phyloP scores from a whole-genome alignment of 2,329 filamentous ascomycete genomes.

The Aspergillus persii region DNA sequence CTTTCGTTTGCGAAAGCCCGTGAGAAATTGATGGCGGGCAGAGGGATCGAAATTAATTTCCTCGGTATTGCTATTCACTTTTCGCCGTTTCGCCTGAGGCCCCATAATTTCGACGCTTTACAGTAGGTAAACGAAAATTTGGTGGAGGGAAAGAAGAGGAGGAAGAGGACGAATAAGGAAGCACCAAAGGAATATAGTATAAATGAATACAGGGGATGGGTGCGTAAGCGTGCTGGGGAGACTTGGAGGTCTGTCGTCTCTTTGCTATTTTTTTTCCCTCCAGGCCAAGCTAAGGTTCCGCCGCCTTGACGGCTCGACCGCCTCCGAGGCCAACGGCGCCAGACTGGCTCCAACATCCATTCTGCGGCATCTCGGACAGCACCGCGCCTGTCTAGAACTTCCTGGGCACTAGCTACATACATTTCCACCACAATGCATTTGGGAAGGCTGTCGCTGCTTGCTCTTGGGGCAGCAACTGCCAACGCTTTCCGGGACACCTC shows the following conservation, averaged over 20 bases:
- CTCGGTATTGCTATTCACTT: conserved; percentile 60
- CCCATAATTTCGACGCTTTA: conserved; percentile 44
- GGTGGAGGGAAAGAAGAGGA: background rate
- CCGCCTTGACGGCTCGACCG: conserved; percentile 30
- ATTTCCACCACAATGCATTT: conserved; percentile 41
- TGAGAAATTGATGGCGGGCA: conserved; percentile 82
- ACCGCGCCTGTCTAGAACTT: conserved; percentile 10
- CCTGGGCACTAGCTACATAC: background rate
- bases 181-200: background rate
- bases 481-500: conserved; percentile 81
- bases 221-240: background rate
- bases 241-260: background rate
- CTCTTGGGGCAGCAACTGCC: conserved; percentile 56
- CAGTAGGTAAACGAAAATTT: background rate
- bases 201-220: conserved; percentile 6
- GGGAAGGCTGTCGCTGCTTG: conserved; percentile 44
- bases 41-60: conserved; percentile 82
- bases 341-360: conserved; percentile 30
- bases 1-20: conserved; percentile 96
- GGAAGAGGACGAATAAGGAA: background rate
- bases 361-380: conserved; percentile 18
- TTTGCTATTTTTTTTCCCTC: background rate
- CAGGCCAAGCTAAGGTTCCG: conserved; percentile 25
- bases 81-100: conserved; percentile 65
- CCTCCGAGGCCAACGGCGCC: conserved; percentile 27